Base-by-base conservation (phyloP, 2,329 filamentous ascomycete species). In the Hymenoscyphus scutula region DNA sequence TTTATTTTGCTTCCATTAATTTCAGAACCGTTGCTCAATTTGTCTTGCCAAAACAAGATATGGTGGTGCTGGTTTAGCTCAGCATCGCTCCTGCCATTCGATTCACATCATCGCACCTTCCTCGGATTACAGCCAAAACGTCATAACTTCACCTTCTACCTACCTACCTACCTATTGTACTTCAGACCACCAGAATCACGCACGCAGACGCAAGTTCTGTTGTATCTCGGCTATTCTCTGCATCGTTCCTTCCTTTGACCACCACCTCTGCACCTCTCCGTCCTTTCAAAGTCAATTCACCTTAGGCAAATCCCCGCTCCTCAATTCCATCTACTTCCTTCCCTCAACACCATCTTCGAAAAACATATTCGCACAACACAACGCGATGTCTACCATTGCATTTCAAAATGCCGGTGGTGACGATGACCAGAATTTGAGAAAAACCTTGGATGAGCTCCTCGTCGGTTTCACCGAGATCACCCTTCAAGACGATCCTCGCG, bases 401-500 rank as follows among this genome's bases (percentile, higher is more conserved):
- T 19, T 8, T 7, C n/a, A 48, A 48, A 3, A 5, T 48, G n/a
- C 23, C 11, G 19, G 8, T 23, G 41, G 41, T 48, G 41, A 48
- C 19, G 41, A 25, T 48, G 41, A 23, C 5, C 41, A 48, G 19
- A 10, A 10, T 25, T 48, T 48, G 41, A 48, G 19, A 48, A 48
- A 19, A 19, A 48, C 41, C 5, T 48, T 48, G 19, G 62, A 63
- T 13, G 62, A 63, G n/a, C 41, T 63, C 6, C 54, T 54, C 17
- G 41, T 37, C n/a, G 58, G 60, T 32, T 27, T 63, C 15, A 54
- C 41, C n/a, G 53, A 53, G 45, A 51, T 48, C 25, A 60, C 54
- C 19, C 37, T 63, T 15, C 45, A 51, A 15, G 54, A 56, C 23
- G 55, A 61, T 30, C 58, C 62, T 2, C 32, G 58, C 3, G 61